Percentiles rank a stretch among this genome's conserved stretches.
Conservation (phyloP, 306 rosid species). For the Acacia melanoxylon region DNA sequence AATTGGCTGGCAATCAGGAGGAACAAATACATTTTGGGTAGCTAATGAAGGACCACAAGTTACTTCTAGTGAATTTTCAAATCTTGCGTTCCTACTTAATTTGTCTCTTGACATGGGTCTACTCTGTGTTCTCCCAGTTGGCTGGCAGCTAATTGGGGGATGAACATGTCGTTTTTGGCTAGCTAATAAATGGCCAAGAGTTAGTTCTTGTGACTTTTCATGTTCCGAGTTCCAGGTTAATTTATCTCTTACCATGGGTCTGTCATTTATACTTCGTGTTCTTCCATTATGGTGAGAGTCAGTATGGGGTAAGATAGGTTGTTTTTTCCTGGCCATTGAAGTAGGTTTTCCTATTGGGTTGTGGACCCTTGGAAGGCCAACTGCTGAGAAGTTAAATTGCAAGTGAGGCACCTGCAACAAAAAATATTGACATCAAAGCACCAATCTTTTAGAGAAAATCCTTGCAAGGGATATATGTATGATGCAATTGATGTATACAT, state of each 20-base stretch:
- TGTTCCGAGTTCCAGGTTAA: constrained; percentile 43
- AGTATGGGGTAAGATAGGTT: constrained; percentile 30
- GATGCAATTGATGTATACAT: not conserved
- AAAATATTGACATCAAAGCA: constrained; percentile 17
- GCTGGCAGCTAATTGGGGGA: not conserved
- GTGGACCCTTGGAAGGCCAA: constrained; percentile 41
- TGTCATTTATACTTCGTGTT: constrained; percentile 42
- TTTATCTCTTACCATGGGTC: constrained; percentile 40
- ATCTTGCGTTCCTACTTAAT: constrained; percentile 39
- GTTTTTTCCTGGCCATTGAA: constrained; percentile 42
- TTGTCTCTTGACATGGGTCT: constrained; percentile 37
- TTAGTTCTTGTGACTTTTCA: constrained; percentile 49
- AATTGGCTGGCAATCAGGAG: constrained; percentile 37
- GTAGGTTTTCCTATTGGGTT: constrained; percentile 44
- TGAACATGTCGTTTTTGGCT: not conserved
- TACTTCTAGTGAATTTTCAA: constrained; percentile 48
- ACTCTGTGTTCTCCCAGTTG: not conserved
- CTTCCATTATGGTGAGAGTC: constrained; percentile 43
- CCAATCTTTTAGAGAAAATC: not conserved
- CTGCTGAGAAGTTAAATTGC: constrained; percentile 46
- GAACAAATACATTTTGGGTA: constrained; percentile 21
- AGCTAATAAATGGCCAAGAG: constrained; percentile 54
- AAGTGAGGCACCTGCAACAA: constrained; percentile 51
- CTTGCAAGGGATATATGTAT: not conserved
- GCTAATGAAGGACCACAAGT: constrained; percentile 57